phyloP scores from a whole-genome alignment of 1,284 basidiomycete species.

The Boletus mariae region DNA sequence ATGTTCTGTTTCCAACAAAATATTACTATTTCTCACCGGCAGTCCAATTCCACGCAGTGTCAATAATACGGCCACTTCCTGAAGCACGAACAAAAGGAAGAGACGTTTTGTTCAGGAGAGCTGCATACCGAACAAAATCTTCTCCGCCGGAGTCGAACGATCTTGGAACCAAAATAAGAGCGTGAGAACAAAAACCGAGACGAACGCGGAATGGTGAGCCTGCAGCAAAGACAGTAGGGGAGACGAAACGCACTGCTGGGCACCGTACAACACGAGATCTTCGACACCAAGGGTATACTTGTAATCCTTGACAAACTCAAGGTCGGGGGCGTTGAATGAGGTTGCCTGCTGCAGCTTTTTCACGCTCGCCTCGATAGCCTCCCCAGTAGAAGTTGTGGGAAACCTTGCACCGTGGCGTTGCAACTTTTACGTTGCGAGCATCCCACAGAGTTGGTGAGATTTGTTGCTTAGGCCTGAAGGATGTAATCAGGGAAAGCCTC shows the following conservation, averaged over 20 bases:
- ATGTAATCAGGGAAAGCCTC: neutral
- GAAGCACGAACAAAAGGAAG: conserved; percentile 68
- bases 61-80: conserved; percentile 54
- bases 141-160: conserved; percentile 47
- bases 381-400: conserved; percentile 53
- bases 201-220: no score
- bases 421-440: conserved; percentile 43
- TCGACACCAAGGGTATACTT: conserved; percentile 54
- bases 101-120: conserved; percentile 41
- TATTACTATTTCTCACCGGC: conserved; percentile 41
- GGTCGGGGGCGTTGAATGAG: conserved; percentile 40
- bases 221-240: neutral
- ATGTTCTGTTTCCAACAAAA: neutral
- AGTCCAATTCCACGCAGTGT: conserved; percentile 69
- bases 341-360: conserved; percentile 47
- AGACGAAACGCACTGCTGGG: conserved; percentile 54
- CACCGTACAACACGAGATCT: conserved; percentile 67
- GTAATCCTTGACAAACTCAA: conserved; percentile 60
- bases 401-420: conserved; percentile 81
- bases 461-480: no score
- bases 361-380: conserved; percentile 46
- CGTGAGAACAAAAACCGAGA: neutral
- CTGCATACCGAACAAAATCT: conserved; percentile 48
- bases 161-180: conserved; percentile 29
- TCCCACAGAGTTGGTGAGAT: neutral